Evolutionary conservation across 257 asterid species (phyloP).

Genomic region (Knoxia roxburghii): DNA sequence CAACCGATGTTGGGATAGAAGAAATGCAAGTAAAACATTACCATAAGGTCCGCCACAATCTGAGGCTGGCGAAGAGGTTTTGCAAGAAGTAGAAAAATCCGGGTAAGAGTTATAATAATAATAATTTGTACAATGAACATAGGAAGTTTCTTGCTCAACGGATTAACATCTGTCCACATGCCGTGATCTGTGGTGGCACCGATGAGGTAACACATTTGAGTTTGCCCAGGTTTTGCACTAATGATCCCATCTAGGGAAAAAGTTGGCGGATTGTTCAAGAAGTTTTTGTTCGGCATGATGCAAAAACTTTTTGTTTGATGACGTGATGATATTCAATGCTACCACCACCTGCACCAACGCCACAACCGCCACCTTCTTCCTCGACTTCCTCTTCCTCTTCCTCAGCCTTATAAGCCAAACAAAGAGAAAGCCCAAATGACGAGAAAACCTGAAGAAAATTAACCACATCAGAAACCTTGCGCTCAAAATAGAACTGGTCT

Average conservation of each 20-base stretch:
- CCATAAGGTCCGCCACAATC: conserved; percentile 19
- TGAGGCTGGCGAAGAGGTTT: conserved; percentile 21
- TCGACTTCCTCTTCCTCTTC: too few species aligned
- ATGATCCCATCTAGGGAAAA: not conserved
- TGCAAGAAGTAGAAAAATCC: conserved; percentile 12
- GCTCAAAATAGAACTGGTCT: too few species aligned
- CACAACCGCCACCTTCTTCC: too few species aligned
- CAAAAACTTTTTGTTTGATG: too few species aligned
- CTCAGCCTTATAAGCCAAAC: too few species aligned
- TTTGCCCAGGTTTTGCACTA: not conserved
- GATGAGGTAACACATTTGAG: conserved; percentile 11
- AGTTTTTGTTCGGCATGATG: conserved; percentile 8
- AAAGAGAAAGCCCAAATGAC: too few species aligned
- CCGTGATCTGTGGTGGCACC: conserved; percentile 16
- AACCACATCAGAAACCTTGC: too few species aligned
- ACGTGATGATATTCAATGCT: too few species aligned
- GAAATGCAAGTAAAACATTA: not conserved
- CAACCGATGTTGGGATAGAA: too few species aligned
- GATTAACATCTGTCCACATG: conserved; percentile 22
- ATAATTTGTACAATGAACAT: conserved; percentile 19
- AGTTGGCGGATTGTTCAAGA: conserved; percentile 6
- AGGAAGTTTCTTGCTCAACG: conserved; percentile 18
- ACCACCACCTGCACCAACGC: too few species aligned
- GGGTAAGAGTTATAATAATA: conserved; percentile 14
- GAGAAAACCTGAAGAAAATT: too few species aligned